Base-by-base conservation (phyloP, 2,329 filamentous ascomycete species). In the Pyricularia sp. region DNA sequence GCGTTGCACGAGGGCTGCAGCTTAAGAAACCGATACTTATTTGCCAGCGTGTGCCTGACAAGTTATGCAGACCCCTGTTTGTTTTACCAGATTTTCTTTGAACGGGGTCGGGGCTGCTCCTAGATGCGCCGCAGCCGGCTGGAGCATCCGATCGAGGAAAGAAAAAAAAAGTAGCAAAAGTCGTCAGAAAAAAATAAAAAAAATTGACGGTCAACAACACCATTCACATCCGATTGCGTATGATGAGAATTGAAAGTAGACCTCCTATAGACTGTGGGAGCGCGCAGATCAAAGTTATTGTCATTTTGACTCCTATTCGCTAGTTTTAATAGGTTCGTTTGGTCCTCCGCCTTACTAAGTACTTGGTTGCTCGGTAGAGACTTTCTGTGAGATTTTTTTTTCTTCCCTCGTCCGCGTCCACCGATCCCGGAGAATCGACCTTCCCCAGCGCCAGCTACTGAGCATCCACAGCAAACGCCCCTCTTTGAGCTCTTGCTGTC, bases 361-460 rank as follows among this genome's bases (percentile, higher is more conserved):
- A 5, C 20, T 55, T 55, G 17, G 20, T 55, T 55, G 42, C 42
- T 55, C 42, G 42, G 42, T 55, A 55, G 17, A 55, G 42, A 55
- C 42, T 20, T 55, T 10, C 12, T 50, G 42, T 55, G 42, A 55
- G 42, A 55, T 61, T 26, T 61, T 26, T 61, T 26, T 25, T 61
- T 61, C 9, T 14, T 26, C 58, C 23, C 69, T 71, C 59, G 69
- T 74, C 25, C 59, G 70, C 23, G 71, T 69, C 55, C 58, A 61
- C 58, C 58, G 58, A 61, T 61, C n/a, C 23, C 58, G 58, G 58
- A 61, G 58, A 55, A 20, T 55, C 42, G 42, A 55, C 42, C 42
- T n/a, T 55, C 42, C 20, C 42, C 42, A n/a, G 42, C 42, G 42
- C 42, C 42, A 55, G 20, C 42, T 55, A 20, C 20, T 55, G 10